Evolutionary conservation across 108 stramenopile genomes (phyloP).

Genomic region (Asterionellopsis glacialis): DNA sequence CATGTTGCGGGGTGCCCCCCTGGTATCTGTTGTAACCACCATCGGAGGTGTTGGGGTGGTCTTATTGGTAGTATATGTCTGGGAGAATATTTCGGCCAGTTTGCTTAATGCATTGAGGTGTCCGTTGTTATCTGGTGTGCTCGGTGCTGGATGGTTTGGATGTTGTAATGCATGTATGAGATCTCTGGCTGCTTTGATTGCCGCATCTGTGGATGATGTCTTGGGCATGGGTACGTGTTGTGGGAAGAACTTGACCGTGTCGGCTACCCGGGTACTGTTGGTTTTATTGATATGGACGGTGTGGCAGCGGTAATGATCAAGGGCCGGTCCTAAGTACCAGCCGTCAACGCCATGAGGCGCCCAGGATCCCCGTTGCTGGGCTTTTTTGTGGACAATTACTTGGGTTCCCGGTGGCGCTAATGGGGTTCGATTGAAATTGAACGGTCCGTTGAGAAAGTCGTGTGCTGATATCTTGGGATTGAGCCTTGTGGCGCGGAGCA

Average conservation of each 20-base stretch:
- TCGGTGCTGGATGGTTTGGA: not conserved
- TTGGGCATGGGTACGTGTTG: constrained; percentile 1
- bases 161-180: not conserved
- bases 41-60: not conserved
- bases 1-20: not conserved
- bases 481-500: constrained; percentile 23
- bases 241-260: no score
- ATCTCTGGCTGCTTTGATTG: not conserved
- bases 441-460: constrained; percentile 16
- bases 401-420: no score
- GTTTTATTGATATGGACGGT: no score
- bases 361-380: constrained; percentile 13
- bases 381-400: no score
- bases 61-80: no score
- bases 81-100: not conserved
- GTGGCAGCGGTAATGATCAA: no score
- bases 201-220: not conserved
- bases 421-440: no score
- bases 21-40: no score
- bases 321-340: no score
- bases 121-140: not conserved
- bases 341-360: constrained; percentile 24
- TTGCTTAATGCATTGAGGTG: constrained; percentile 5
- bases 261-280: constrained; percentile 14
- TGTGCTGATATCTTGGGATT: constrained; percentile 36